A percentile compares a stretch with the other conserved stretches of the same genome.
phyloP scores from a whole-genome alignment of 345 rosid species.

The Gossypium sturtianum region DNA sequence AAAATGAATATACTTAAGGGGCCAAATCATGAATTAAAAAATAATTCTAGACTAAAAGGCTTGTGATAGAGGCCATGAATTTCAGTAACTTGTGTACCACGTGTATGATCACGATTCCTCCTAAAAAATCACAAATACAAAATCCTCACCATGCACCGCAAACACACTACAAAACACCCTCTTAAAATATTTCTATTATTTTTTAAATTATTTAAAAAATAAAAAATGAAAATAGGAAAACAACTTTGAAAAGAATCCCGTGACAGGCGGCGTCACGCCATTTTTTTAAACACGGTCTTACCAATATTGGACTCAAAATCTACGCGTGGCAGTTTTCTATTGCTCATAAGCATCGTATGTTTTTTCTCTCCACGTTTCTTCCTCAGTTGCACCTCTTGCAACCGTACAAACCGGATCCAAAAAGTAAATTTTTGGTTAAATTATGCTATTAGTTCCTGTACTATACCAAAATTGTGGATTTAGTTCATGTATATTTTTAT shows the following conservation, averaged over 20 bases:
- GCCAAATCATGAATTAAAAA: no score
- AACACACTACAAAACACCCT: neutral
- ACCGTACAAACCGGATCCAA: neutral
- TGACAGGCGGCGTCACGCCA: neutral
- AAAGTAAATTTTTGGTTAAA: neutral
- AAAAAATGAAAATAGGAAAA: neutral
- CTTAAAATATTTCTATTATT: no score
- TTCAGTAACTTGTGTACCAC: neutral
- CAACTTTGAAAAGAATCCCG: neutral
- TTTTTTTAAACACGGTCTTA: neutral
- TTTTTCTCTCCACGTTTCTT: neutral
- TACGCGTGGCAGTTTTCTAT: neutral
- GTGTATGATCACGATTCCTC: neutral
- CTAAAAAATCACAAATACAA: neutral
- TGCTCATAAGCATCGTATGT: neutral
- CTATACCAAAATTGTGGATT: no score
- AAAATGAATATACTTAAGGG: no score
- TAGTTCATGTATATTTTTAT: no score
- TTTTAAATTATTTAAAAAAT: no score
- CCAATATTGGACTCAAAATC: neutral
- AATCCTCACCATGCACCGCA: neutral
- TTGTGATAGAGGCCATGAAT: neutral
- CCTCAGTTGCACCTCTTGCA: neutral
- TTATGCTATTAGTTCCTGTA: no score
- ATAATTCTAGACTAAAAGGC: neutral